A percentile compares a stretch with the other conserved stretches of the same genome.
Evolutionary conservation across 2,329 filamentous ascomycete genomes (phyloP).

Genomic region (Aotearoamyces nothofagi): DNA sequence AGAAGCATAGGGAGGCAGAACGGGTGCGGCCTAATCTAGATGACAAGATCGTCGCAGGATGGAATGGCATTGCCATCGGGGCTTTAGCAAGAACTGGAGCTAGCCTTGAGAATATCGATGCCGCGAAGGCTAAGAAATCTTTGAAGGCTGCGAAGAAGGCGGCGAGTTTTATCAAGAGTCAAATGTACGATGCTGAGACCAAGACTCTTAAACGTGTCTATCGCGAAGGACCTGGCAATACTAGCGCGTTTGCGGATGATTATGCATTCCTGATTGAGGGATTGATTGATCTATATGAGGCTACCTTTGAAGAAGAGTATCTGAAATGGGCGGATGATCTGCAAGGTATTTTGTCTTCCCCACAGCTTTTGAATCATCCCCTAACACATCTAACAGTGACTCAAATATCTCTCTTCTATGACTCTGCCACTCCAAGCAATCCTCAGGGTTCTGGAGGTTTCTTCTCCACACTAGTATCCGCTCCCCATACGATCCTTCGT

Average conservation of each 20-base stretch:
- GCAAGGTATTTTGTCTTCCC: conserved; percentile 36
- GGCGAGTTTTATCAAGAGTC: conserved; percentile 53
- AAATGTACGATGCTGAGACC: conserved; percentile 52
- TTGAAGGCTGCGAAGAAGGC: conserved; percentile 51
- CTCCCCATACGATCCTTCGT: conserved; percentile 61
- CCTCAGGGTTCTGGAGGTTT: conserved; percentile 36
- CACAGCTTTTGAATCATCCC: background rate
- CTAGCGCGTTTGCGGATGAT: conserved; percentile 76
- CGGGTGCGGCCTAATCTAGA: conserved; percentile 67
- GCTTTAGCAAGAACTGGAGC: conserved; percentile 64
- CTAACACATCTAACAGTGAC: conserved; percentile 32
- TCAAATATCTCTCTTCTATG: conserved; percentile 68
- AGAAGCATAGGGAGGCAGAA: conserved; percentile 55
- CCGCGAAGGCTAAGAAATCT: conserved; percentile 42
- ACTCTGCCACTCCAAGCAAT: conserved; percentile 24
- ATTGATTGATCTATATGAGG: conserved; percentile 70
- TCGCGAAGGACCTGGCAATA: conserved; percentile 47
- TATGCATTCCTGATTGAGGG: conserved; percentile 82
- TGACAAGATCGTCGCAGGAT: conserved; percentile 74
- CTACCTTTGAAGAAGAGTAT: conserved; percentile 61
- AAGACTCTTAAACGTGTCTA: conserved; percentile 61
- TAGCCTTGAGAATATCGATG: conserved; percentile 45
- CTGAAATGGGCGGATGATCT: conserved; percentile 69
- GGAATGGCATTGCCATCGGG: conserved; percentile 80
- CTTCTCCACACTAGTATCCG: conserved; percentile 51